A percentile compares a stretch with the other conserved stretches of the same genome.
Conservation (phyloP, 768 basidiomycete species). For the Auricularia sp. region DNA sequence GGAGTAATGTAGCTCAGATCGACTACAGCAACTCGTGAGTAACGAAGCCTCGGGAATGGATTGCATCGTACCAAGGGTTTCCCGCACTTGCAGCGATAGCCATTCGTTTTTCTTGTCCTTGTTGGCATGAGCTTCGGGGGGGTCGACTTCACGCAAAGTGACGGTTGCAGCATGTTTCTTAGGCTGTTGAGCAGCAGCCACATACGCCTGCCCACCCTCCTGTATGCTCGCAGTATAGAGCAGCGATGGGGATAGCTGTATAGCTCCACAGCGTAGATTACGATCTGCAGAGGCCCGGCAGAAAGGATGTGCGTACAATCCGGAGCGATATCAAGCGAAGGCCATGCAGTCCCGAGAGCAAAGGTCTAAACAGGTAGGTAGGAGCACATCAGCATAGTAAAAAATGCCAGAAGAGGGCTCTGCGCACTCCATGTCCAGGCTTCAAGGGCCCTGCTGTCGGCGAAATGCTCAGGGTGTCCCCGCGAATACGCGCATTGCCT, state of each 20-base stretch:
- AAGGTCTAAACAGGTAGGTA: constrained; percentile 36
- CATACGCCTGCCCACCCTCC: constrained; percentile 36
- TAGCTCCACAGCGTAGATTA: constrained; percentile 29
- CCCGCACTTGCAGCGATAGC: constrained; percentile 56
- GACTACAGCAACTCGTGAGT: constrained; percentile 32
- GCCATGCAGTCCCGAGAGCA: constrained; percentile 67
- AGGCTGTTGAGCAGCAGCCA: constrained; percentile 33
- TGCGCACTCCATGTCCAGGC: neutral
- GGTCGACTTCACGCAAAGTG: constrained; percentile 40
- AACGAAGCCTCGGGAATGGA: constrained; percentile 7
- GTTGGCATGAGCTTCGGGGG: constrained; percentile 14
- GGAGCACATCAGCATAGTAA: neutral
- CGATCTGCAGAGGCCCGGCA: constrained; percentile 6
- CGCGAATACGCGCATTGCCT: constrained; percentile 49
- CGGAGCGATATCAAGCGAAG: constrained; percentile 50
- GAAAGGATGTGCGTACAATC: constrained; percentile 36
- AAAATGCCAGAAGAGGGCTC: neutral
- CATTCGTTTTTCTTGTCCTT: constrained; percentile 39
- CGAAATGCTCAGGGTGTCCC: constrained; percentile 55
- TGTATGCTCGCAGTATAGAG: constrained; percentile 51
- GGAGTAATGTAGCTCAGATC: constrained; percentile 59
- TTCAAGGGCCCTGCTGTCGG: constrained; percentile 23
- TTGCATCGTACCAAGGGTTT: constrained; percentile 48
- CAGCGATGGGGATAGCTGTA: constrained; percentile 46
- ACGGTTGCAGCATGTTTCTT: constrained; percentile 40